These are phyloP conservation scores for Halenospora varia DNA, from an alignment of 495 filamentous ascomycete genomes.

Conservation along the genomic window DNA sequence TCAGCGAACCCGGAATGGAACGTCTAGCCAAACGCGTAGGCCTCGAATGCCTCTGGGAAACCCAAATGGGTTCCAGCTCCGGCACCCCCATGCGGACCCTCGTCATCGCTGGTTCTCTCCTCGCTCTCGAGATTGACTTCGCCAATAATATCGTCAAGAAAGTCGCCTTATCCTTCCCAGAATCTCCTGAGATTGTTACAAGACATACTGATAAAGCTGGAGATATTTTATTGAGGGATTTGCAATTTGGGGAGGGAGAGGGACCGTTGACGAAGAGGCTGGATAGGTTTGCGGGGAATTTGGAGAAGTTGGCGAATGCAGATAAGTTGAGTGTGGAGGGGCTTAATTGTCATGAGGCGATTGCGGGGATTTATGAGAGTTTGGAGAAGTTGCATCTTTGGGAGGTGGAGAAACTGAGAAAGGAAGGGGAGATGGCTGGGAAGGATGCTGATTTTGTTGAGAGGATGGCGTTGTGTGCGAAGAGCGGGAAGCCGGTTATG, in stretches of 20 bases:
- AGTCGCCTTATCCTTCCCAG: conserved; percentile 41
- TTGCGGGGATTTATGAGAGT: conserved; percentile 73
- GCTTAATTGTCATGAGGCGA: conserved; percentile 84
- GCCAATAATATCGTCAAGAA: conserved; percentile 45
- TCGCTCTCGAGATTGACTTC: conserved; percentile 52
- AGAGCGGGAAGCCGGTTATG: conserved; percentile 74
- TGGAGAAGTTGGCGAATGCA: conserved; percentile 71
- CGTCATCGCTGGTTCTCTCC: conserved; percentile 63
- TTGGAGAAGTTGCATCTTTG: conserved; percentile 59
- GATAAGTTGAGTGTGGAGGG: conserved; percentile 73
- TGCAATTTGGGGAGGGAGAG: conserved; percentile 39
- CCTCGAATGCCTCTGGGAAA: conserved; percentile 70
- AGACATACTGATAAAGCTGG: conserved; percentile 46
- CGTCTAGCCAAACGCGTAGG: conserved; percentile 65
- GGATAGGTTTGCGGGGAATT: conserved; percentile 70
- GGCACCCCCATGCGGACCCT: conserved; percentile 48
- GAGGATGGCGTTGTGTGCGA: conserved; percentile 55
- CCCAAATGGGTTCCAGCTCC: conserved; percentile 36
- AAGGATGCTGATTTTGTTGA: conserved; percentile 49
- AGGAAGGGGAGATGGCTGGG: conserved; percentile 39
- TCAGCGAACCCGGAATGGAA: conserved; percentile 80
- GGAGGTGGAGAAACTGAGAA: conserved; percentile 58
- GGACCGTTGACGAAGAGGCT: conserved; percentile 57
- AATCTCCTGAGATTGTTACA: conserved; percentile 41
- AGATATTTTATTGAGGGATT: conserved; percentile 50